Conservation (phyloP, 2,329 filamentous ascomycete species). For the Epichloe aotearoae region DNA sequence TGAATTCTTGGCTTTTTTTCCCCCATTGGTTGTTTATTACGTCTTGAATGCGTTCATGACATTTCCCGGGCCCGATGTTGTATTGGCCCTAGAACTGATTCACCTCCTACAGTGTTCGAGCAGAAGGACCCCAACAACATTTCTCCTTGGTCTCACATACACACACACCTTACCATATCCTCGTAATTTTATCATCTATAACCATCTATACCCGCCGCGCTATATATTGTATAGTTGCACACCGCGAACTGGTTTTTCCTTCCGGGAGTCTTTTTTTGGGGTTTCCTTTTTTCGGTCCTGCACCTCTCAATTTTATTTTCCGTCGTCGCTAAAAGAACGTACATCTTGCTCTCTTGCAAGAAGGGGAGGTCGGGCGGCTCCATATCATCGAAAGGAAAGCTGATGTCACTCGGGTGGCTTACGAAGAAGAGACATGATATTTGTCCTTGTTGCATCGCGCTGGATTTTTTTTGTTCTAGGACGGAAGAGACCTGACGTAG, state of each 20-base stretch:
- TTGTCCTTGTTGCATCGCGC: no score
- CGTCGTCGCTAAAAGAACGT: no score
- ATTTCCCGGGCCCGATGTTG: neutral
- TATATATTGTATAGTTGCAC: neutral
- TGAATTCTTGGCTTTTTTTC: neutral
- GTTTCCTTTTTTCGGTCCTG: neutral
- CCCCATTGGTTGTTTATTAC: neutral
- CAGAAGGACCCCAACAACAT: neutral
- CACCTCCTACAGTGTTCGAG: neutral
- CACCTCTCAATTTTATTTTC: neutral
- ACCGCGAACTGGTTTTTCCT: neutral
- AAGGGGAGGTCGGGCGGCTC: no score
- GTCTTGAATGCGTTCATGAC: constrained; percentile 8
- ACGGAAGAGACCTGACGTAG: no score
- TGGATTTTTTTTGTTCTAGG: no score
- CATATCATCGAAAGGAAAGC: no score
- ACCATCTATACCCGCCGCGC: constrained; percentile 1
- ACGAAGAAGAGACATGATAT: no score
- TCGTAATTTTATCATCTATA: neutral
- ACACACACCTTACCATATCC: neutral
- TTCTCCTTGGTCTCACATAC: neutral
- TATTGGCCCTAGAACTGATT: neutral
- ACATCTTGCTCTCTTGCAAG: no score
- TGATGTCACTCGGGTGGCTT: no score
- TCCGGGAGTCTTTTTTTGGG: neutral